Percentiles rank a stretch among this genome's conserved stretches.
These are phyloP conservation scores for Pichia sp. DNA, from an alignment of 1,139 yeast species.

Conservation along the genomic window DNA sequence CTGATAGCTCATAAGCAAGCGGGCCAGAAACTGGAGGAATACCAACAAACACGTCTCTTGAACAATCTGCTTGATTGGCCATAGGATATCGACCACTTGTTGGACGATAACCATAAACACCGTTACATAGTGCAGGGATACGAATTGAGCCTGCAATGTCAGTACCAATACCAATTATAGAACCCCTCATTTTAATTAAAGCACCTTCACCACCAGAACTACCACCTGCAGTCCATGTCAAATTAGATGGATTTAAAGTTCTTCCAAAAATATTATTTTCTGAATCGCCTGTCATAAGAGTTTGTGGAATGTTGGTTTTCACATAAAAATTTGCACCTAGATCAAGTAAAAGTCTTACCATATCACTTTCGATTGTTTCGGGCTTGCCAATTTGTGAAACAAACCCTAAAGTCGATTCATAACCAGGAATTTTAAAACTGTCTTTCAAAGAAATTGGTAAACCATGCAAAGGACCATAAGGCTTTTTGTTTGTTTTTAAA, in stretches of 20 bases:
- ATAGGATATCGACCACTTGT: slow-evolving; percentile 6
- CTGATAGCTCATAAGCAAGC: slow-evolving; percentile 49
- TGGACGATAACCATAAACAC: slow-evolving; percentile 9
- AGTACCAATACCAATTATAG: slow-evolving; percentile 57
- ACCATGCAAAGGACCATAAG: slow-evolving; percentile 45
- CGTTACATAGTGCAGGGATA: slow-evolving; percentile 22
- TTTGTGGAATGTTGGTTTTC: slow-evolving; percentile 37
- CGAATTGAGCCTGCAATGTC: slow-evolving; percentile 52
- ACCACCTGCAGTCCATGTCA: slow-evolving; percentile 51
- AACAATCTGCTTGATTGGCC: slow-evolving; percentile 39
- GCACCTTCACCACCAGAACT: slow-evolving; percentile 73
- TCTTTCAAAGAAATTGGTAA: slow-evolving; percentile 55
- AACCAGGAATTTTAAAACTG: slow-evolving; percentile 52
- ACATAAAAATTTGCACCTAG: slow-evolving; percentile 48
- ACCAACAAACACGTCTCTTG: slow-evolving; percentile 50
- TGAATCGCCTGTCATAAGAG: slow-evolving; percentile 44
- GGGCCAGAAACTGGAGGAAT: slow-evolving; percentile 58
- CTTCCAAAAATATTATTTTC: slow-evolving; percentile 40
- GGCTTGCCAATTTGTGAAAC: slow-evolving; percentile 23
- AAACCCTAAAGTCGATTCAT: slow-evolving; percentile 39
- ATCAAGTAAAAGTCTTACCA: slow-evolving; percentile 36
- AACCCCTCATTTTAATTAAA: slow-evolving; percentile 52
- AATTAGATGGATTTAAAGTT: slow-evolving; percentile 43
- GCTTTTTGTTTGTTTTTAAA: slow-evolving; percentile 32
- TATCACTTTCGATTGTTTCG: slow-evolving; percentile 39